Conservation (phyloP, 1,284 basidiomycete genomes). For the Stereum hirsutum region DNA sequence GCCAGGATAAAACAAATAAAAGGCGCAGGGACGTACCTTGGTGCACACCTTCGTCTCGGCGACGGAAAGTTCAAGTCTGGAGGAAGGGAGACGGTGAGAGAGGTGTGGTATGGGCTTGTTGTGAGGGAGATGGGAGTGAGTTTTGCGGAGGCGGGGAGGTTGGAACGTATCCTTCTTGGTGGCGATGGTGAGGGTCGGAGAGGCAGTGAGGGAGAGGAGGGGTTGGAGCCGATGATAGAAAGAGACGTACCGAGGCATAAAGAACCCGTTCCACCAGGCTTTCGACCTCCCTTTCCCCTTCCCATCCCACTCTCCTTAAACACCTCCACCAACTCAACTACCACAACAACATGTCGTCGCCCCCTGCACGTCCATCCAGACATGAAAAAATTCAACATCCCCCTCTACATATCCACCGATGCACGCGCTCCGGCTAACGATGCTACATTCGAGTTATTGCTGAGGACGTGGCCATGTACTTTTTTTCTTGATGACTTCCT, state of each 20-base stretch:
- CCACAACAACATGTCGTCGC: slow-evolving; percentile 24
- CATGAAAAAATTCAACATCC: slow-evolving; percentile 41
- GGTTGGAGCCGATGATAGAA: no score
- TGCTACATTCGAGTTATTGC: slow-evolving; percentile 38
- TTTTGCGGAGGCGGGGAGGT: slow-evolving; percentile 23
- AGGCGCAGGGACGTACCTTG: slow-evolving; percentile 52
- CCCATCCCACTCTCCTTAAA: slow-evolving; percentile 13
- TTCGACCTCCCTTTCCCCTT: slow-evolving; percentile 9
- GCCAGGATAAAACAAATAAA: no score
- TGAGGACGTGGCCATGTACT: slow-evolving; percentile 59
- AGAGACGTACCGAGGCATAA: no score
- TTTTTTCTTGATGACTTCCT: slow-evolving; percentile 55
- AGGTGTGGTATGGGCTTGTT: slow-evolving; percentile 50
- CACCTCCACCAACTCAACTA: slow-evolving; percentile 14
- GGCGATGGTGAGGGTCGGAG: no score
- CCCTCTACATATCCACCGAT: slow-evolving; percentile 69
- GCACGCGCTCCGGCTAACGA: slow-evolving; percentile 34
- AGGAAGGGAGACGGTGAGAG: slow-evolving; percentile 30
- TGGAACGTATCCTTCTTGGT: no score
- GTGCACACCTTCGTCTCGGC: slow-evolving; percentile 56
- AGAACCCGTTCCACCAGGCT: slow-evolving; percentile 10
- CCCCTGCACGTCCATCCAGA: slow-evolving; percentile 21
- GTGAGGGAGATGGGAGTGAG: slow-evolving; percentile 30
- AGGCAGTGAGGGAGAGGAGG: no score
- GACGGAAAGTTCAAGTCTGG: slow-evolving; percentile 50